A percentile compares a stretch with the other conserved stretches of the same genome.
Conservation (phyloP, 2,329 filamentous ascomycete genomes). For the Cercospora sp. region DNA sequence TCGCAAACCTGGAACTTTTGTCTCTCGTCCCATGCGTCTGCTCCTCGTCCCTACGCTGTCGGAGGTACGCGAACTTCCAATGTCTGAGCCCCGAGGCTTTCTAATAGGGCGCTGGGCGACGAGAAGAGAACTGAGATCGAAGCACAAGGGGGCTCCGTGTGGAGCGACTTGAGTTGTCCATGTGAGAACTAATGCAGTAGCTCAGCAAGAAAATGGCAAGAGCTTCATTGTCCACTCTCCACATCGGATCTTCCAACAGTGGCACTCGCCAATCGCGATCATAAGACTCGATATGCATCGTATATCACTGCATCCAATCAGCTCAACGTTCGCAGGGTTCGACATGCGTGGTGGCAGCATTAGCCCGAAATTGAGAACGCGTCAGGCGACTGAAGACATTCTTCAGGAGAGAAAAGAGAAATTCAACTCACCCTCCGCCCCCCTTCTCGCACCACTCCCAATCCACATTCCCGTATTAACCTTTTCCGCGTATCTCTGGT, state of each 20-base stretch:
- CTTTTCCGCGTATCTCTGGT: conserved; percentile 18
- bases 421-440: conserved; percentile 20
- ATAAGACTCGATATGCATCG: conserved; percentile 22
- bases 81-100: not conserved
- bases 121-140: not conserved
- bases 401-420: not conserved
- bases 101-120: not conserved
- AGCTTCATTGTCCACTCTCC: too few species aligned
- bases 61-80: not conserved
- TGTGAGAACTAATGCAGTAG: too few species aligned
- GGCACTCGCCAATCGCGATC: not conserved
- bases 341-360: not conserved
- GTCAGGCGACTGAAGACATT: not conserved
- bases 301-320: conserved; percentile 22
- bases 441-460: conserved; percentile 22
- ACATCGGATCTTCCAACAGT: too few species aligned
- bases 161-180: too few species aligned
- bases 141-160: not conserved
- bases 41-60: not conserved
- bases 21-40: not conserved
- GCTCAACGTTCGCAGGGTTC: not conserved
- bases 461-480: conserved; percentile 26
- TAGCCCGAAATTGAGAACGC: not conserved
- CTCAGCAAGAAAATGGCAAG: not conserved
- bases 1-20: too few species aligned